Conservation (phyloP, 306 rosid species). For the Vigna reflexopilosa region DNA sequence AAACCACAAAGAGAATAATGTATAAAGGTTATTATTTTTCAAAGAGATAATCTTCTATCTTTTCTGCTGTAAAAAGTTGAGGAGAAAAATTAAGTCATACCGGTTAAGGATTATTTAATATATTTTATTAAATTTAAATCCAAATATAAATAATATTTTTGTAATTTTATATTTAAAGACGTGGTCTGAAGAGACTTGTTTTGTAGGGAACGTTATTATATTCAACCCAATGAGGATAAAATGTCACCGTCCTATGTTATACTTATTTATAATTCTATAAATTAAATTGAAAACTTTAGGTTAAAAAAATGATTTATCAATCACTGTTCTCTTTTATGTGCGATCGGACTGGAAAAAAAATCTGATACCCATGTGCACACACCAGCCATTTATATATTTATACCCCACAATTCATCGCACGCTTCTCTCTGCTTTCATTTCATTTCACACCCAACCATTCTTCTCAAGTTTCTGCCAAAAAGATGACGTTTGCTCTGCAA, state of each 20-base stretch:
- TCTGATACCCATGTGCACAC: conserved; percentile 63
- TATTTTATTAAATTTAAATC: too few relatives aligned
- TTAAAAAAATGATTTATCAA: background rate
- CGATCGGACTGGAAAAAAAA: conserved; percentile 40
- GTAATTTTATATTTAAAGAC: background rate
- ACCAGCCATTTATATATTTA: conserved; percentile 45
- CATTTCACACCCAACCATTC: background rate
- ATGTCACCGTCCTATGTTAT: conserved; percentile 41
- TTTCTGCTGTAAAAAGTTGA: background rate
- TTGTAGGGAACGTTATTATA: background rate
- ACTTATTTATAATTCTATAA: conserved; percentile 32
- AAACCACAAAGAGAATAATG: too few relatives aligned
- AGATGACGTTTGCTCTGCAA: conserved; percentile 63
- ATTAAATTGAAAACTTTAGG: conserved; percentile 18
- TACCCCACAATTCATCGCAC: conserved; percentile 32
- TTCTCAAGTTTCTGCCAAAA: conserved; percentile 13
- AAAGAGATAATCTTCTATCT: conserved; percentile 49
- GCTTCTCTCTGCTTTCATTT: background rate
- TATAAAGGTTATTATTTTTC: background rate
- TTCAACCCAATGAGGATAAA: conserved; percentile 57
- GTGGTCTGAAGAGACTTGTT: background rate
- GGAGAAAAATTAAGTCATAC: too few relatives aligned
- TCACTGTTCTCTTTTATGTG: background rate
- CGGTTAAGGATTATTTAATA: too few relatives aligned
- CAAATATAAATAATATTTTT: too few relatives aligned